These are phyloP conservation scores for Xylaria curta DNA, from an alignment of 495 filamentous ascomycete genomes.

Conservation along the genomic window DNA sequence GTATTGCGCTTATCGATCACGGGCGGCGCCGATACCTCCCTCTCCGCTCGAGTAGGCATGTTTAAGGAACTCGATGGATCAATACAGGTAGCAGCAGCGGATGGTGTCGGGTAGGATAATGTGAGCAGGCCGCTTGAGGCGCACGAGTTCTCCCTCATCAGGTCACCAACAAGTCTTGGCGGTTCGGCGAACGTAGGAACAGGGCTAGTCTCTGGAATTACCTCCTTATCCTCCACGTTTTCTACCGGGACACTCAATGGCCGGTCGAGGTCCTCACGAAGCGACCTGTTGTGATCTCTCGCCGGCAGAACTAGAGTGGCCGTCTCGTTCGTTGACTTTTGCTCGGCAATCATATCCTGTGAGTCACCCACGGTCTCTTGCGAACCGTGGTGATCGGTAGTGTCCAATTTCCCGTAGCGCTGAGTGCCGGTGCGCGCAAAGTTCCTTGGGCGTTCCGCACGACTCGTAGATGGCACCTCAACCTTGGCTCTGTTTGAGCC, in stretches of 20 bases:
- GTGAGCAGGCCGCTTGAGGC: conserved; percentile 27
- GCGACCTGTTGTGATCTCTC: conserved; percentile 17
- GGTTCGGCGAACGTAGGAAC: conserved; percentile 29
- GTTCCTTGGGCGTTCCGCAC: conserved; percentile 30
- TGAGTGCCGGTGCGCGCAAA: conserved; percentile 26
- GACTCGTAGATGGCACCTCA: conserved; percentile 50
- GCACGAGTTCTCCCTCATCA: conserved; percentile 32
- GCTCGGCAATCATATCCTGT: conserved; percentile 32
- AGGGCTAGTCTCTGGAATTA: conserved; percentile 51
- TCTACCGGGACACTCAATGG: conserved; percentile 16
- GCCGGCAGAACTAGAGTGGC: neutral
- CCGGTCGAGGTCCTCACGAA: conserved; percentile 23
- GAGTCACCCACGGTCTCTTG: conserved; percentile 44
- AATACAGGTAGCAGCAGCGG: neutral
- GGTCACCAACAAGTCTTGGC: conserved; percentile 31
- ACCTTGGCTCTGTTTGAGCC: conserved; percentile 35
- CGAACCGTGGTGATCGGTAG: conserved; percentile 28
- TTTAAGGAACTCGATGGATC: neutral
- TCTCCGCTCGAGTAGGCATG: neutral
- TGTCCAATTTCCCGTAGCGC: conserved; percentile 27
- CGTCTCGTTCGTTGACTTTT: neutral
- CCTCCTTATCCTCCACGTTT: conserved; percentile 37
- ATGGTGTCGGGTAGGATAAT: conserved; percentile 30
- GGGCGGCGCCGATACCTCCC: neutral
- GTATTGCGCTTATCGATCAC: neutral